These are phyloP conservation scores for Penicillium concentricum DNA, from an alignment of 2,329 filamentous ascomycete species.

Conservation along the genomic window DNA sequence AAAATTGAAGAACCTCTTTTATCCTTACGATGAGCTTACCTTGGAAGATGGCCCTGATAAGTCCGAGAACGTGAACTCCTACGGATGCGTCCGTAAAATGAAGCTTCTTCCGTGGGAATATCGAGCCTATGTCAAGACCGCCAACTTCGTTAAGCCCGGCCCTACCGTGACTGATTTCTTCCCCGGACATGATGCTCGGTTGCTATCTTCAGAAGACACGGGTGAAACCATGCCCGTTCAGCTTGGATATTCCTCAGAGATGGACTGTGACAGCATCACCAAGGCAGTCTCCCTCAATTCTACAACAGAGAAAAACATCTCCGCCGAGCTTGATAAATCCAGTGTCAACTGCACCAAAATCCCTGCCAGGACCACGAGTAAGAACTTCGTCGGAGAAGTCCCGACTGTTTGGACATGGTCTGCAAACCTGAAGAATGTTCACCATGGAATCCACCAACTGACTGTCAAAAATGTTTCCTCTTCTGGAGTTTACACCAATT, in stretches of 20 bases:
- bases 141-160: slow-evolving; percentile 50
- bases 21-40: slow-evolving; percentile 57
- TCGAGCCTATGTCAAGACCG: slow-evolving; percentile 58
- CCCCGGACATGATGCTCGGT: slow-evolving; percentile 60
- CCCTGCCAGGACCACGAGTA: slow-evolving; percentile 25
- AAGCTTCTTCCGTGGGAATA: slow-evolving; percentile 58
- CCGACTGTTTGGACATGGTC: slow-evolving; percentile 56
- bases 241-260: slow-evolving; percentile 58
- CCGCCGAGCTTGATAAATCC: slow-evolving; percentile 45
- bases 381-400: slow-evolving; percentile 51
- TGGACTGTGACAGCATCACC: slow-evolving; percentile 59
- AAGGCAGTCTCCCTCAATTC: slow-evolving; percentile 53
- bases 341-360: slow-evolving; percentile 49
- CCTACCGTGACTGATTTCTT: slow-evolving; percentile 60
- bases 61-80: slow-evolving; percentile 51
- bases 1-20: slow-evolving; percentile 63
- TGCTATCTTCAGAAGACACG: slow-evolving; percentile 51
- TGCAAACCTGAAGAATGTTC: slow-evolving; percentile 55
- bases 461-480: slow-evolving; percentile 47
- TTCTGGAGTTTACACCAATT: slow-evolving; percentile 40
- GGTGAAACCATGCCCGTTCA: slow-evolving; percentile 48
- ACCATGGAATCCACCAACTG: slow-evolving; percentile 60
- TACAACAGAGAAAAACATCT: slow-evolving; percentile 49
- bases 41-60: slow-evolving; percentile 47
- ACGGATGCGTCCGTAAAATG: slow-evolving; percentile 56